Base-by-base conservation (phyloP, 441 rosid species). In the Adansonia gregorii region DNA sequence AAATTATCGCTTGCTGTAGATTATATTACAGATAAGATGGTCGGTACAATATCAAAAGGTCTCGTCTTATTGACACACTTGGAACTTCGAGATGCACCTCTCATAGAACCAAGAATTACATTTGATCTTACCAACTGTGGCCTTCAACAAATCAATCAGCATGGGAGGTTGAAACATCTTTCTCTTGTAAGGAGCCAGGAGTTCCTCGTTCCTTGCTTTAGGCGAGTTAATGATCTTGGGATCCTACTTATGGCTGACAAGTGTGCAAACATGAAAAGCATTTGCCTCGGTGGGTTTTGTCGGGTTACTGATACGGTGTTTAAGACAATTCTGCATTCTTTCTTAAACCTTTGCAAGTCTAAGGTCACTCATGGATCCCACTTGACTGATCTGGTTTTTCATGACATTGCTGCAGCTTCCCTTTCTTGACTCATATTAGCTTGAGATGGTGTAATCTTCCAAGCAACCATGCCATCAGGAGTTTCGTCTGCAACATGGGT, bases 161-260 rank as follows among this genome's bases (percentile, higher is more conserved):
- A 87, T 66, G 92, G 94, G 45, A 93, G 89, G 83, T 81, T 92
- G 86, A 93, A 90, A 82, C 96, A 90, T 78, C 93, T 95, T 35
- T 92, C 98, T 3, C 84, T 95, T 35, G 82, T 93, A 74, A 91
- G 98, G 72, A 90, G 96, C 87, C 94, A 94, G 84, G 97, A 93
- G 77, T 90, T 83, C 81, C 78, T 85, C 31, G 67, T 83, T 76
- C 87, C 96, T 56, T 91, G 84, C 78, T 95, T 95, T 75, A 88
- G 88, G 67, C 86, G 96, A 73, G 98, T 95, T 56, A 88, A 93
- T 78, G 99, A 95, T 86, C 97, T 92, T 31, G 98, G 99, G 61
- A 84, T 95, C 82, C 94, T 95, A 41, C 83, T 95, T 68, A 93
- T 95, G 92, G 98, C 99, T 41, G 97, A 89, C 72, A 92, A 87